Conservation (phyloP, 768 basidiomycete genomes). For the Boletus reticuloceps region DNA sequence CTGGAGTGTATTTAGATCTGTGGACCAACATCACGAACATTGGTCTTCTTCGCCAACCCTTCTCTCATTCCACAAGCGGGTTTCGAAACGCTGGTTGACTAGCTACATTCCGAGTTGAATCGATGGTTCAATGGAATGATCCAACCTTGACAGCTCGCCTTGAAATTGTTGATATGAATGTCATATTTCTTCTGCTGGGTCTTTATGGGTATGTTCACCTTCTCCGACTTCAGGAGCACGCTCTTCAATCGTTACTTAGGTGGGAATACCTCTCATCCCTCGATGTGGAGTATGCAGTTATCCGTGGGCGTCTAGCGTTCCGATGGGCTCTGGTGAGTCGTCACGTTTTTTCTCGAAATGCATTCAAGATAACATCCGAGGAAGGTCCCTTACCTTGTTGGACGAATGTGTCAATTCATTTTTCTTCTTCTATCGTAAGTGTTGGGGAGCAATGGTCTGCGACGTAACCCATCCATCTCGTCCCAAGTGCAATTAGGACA, state of each 20-base stretch:
- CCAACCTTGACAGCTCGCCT: constrained; percentile 6
- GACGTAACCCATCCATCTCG: neutral
- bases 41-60: neutral
- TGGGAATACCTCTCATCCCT: constrained; percentile 26
- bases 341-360: neutral
- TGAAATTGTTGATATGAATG: neutral
- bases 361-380: neutral
- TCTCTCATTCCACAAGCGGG: neutral
- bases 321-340: constrained; percentile 25
- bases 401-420: constrained; percentile 15
- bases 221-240: neutral
- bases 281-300: constrained; percentile 21
- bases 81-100: neutral
- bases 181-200: constrained; percentile 17
- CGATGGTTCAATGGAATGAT: constrained; percentile 22
- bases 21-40: neutral
- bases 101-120: neutral
- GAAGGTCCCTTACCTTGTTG: constrained; percentile 27
- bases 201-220: constrained; percentile 21
- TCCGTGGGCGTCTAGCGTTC: constrained; percentile 23
- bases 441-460: neutral
- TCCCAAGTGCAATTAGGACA: constrained; percentile 5
- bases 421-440: constrained; percentile 19
- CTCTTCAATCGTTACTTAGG: constrained; percentile 1
- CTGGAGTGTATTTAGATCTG: neutral